Evolutionary conservation across 192 early-diverging fungal genomes (phyloP).

Genomic region (Mortierella antarctica): DNA sequence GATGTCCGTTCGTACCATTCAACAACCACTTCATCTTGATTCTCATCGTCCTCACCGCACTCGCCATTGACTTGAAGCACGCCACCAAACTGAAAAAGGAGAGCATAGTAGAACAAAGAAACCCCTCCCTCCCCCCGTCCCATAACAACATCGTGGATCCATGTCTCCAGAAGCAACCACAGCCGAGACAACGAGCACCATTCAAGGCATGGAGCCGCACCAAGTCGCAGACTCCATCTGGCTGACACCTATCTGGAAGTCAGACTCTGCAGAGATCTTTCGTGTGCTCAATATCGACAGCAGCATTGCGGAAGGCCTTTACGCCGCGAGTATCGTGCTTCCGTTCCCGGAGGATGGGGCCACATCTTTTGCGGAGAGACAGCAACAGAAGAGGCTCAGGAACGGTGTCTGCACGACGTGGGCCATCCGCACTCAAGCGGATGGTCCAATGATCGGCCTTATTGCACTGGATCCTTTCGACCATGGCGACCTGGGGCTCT

Average conservation of each 20-base stretch:
- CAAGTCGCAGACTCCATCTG: slow-evolving; percentile 13
- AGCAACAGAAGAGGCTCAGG: background rate
- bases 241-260: slow-evolving; percentile 9
- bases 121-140: background rate
- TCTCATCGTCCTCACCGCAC: too few species aligned
- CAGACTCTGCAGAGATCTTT: slow-evolving; percentile 23
- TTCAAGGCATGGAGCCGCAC: slow-evolving; percentile 23
- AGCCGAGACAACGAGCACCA: background rate
- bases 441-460: slow-evolving; percentile 32
- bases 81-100: too few species aligned
- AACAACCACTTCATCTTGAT: too few species aligned
- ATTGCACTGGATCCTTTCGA: slow-evolving; percentile 12
- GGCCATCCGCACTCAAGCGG: slow-evolving; percentile 17
- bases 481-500: slow-evolving; percentile 22
- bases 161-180: background rate
- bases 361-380: slow-evolving; percentile 11
- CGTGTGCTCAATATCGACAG: slow-evolving; percentile 32
- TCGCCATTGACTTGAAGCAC: too few species aligned
- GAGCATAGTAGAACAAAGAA: too few species aligned
- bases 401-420: background rate
- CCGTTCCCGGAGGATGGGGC: slow-evolving; percentile 25
- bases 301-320: slow-evolving; percentile 16
- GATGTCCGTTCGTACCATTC: too few species aligned
- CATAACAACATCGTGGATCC: background rate
- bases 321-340: slow-evolving; percentile 19